Evolutionary conservation across 306 rosid genomes (phyloP).

Genomic region (Trifolium pratense): DNA sequence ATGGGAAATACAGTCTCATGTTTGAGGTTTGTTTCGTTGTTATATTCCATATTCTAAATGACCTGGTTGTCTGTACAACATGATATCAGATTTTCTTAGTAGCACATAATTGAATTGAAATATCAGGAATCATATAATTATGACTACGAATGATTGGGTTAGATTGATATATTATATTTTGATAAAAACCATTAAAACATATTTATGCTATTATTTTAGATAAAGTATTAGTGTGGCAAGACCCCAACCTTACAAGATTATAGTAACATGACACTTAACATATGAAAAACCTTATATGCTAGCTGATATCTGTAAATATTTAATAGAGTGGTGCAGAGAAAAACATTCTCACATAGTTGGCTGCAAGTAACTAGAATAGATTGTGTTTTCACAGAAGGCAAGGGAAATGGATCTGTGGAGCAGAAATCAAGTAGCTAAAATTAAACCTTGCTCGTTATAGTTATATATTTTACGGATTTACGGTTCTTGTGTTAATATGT

Average conservation of each 20-base stretch:
- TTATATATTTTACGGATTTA: background rate
- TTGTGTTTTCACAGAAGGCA: background rate
- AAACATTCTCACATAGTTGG: background rate
- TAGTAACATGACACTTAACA: background rate
- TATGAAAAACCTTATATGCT: constrained; percentile 9
- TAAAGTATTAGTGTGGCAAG: background rate
- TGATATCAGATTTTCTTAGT: constrained; percentile 9
- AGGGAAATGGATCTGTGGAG: background rate
- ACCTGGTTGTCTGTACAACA: constrained; percentile 22
- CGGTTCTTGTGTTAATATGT: background rate
- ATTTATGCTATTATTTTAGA: constrained; percentile 25
- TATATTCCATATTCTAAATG: constrained; percentile 29
- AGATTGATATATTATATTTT: constrained; percentile 17
- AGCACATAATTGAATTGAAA: background rate
- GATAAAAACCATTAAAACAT: background rate
- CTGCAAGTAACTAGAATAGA: background rate
- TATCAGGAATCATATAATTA: constrained; percentile 4
- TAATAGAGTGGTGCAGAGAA: constrained; percentile 9
- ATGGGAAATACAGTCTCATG: constrained; percentile 99
- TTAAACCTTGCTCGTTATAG: background rate
- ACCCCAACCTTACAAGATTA: background rate
- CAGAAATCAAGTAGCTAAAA: background rate
- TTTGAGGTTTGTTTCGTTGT: constrained; percentile 75
- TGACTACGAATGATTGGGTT: background rate
- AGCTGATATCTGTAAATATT: constrained; percentile 13